Percentiles rank a stretch among this genome's conserved stretches.
phyloP scores from a whole-genome alignment of 805 yeast genomes.

The Wickerhamomyces bisporus region DNA sequence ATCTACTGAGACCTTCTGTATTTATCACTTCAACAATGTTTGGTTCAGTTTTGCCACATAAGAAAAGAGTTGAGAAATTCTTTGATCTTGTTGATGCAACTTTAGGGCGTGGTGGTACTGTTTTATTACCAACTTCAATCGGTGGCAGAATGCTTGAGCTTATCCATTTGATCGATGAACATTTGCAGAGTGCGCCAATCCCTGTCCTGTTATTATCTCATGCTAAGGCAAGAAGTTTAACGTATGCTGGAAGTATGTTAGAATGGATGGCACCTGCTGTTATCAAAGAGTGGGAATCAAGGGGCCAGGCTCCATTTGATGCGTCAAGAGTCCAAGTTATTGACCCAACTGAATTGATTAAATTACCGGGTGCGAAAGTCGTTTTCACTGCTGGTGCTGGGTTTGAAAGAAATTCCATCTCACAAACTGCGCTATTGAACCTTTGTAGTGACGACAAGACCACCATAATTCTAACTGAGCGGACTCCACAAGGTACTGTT shows the following conservation, averaged over 20 bases:
- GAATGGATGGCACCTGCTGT: conserved; percentile 95
- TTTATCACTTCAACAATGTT: conserved; percentile 67
- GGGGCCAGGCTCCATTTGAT: conserved; percentile 75
- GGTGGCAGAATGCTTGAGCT: conserved; percentile 81
- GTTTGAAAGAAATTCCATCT: conserved; percentile 56
- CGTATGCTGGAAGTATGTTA: conserved; percentile 81
- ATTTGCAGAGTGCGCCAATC: conserved; percentile 40
- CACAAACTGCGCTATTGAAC: conserved; percentile 45
- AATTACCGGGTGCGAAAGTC: conserved; percentile 65
- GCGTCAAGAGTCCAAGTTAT: conserved; percentile 55
- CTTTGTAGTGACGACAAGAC: conserved; percentile 63
- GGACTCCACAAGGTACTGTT: conserved; percentile 42
- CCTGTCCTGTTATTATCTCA: conserved; percentile 77
- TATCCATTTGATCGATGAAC: conserved; percentile 65
- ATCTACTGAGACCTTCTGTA: conserved; percentile 76
- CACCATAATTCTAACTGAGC: conserved; percentile 72
- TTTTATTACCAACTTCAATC: conserved; percentile 74
- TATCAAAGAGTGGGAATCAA: conserved; percentile 78
- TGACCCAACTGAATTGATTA: conserved; percentile 49
- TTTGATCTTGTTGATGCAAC: conserved; percentile 59
- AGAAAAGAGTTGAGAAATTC: conserved; percentile 58
- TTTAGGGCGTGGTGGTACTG: conserved; percentile 71
- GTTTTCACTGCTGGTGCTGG: conserved; percentile 72
- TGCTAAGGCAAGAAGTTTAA: conserved; percentile 70
- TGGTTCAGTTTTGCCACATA: conserved; percentile 61